Evolutionary conservation across 768 basidiomycete genomes (phyloP).

Genomic region (Chalciporus piperatus): DNA sequence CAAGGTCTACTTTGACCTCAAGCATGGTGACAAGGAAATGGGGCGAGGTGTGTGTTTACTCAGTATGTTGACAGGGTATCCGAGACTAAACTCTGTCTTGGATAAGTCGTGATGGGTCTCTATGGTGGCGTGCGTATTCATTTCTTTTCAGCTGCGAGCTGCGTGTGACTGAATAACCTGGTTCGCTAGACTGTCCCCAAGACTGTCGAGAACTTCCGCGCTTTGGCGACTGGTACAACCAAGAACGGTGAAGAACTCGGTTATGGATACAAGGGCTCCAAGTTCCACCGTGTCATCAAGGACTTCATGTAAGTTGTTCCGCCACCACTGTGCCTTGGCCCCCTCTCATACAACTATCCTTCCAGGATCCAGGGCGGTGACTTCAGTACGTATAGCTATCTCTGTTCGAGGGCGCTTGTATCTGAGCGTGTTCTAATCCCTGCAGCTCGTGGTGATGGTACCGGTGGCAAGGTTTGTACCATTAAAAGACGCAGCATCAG

Average conservation of each 20-base stretch:
- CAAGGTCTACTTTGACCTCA: conserved; percentile 94
- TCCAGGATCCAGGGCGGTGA: conserved; percentile 95
- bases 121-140: conserved; percentile 72
- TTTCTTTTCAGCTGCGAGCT: not conserved
- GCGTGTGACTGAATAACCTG: not conserved
- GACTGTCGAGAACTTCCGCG: conserved; percentile 97
- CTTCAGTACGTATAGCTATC: conserved; percentile 66
- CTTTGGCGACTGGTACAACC: conserved; percentile 78
- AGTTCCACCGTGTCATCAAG: conserved; percentile 96
- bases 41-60: conserved; percentile 63
- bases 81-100: conserved; percentile 6
- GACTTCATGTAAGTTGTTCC: conserved; percentile 70
- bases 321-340: not conserved
- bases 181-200: conserved; percentile 80
- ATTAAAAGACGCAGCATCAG: not conserved
- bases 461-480: conserved; percentile 75
- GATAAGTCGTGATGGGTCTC: conserved; percentile 77
- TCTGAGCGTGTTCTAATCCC: conserved; percentile 9
- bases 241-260: conserved; percentile 66
- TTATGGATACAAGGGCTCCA: conserved; percentile 92
- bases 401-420: conserved; percentile 13
- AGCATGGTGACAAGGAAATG: conserved; percentile 83
- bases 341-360: conserved; percentile 1
- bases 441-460: conserved; percentile 79
- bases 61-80: not conserved